Conservation (phyloP, 371 early-diverging fungal genomes). For the Blakeslea trispora region DNA sequence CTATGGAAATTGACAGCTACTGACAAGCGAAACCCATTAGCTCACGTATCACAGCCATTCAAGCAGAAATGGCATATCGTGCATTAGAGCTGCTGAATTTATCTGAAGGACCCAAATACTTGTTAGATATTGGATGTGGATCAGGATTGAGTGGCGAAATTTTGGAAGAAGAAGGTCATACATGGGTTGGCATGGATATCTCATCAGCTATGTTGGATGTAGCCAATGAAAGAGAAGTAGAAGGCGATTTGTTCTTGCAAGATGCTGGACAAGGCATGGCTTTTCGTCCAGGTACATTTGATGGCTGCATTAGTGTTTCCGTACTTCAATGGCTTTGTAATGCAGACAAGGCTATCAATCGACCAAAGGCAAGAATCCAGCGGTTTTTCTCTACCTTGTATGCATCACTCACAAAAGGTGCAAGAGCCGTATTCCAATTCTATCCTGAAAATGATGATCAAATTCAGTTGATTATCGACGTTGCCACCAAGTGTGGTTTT, state of each 20-base stretch:
- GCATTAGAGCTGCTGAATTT: slow-evolving; percentile 91
- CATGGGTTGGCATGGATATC: slow-evolving; percentile 98
- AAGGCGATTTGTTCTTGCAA: slow-evolving; percentile 91
- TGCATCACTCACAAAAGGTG: slow-evolving; percentile 84
- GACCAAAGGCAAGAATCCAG: slow-evolving; percentile 82
- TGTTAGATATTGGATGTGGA: slow-evolving; percentile 55
- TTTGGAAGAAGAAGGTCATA: slow-evolving; percentile 90
- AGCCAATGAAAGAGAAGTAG: slow-evolving; percentile 80
- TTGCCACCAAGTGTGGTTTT: slow-evolving; percentile 92
- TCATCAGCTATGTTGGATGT: slow-evolving; percentile 91
- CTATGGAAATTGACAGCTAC: neutral
- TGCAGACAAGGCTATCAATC: slow-evolving; percentile 86
- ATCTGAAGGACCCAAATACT: slow-evolving; percentile 71
- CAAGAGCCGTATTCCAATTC: slow-evolving; percentile 97
- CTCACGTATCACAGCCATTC: slow-evolving; percentile 90
- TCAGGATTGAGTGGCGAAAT: slow-evolving; percentile 89
- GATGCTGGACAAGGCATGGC: slow-evolving; percentile 97
- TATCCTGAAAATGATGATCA: slow-evolving; percentile 98
- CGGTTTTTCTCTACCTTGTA: slow-evolving; percentile 95
- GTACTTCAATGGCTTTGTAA: slow-evolving; percentile 99
- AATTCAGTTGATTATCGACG: slow-evolving; percentile 89
- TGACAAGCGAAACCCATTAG: slow-evolving; percentile 34
- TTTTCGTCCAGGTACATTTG: slow-evolving; percentile 97
- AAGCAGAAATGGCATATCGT: slow-evolving; percentile 92
- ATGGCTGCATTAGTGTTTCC: slow-evolving; percentile 97